Percentiles rank a stretch among this genome's conserved stretches.
These are phyloP conservation scores for Penicillium soppii DNA, from an alignment of 495 filamentous ascomycete genomes.

Conservation along the genomic window DNA sequence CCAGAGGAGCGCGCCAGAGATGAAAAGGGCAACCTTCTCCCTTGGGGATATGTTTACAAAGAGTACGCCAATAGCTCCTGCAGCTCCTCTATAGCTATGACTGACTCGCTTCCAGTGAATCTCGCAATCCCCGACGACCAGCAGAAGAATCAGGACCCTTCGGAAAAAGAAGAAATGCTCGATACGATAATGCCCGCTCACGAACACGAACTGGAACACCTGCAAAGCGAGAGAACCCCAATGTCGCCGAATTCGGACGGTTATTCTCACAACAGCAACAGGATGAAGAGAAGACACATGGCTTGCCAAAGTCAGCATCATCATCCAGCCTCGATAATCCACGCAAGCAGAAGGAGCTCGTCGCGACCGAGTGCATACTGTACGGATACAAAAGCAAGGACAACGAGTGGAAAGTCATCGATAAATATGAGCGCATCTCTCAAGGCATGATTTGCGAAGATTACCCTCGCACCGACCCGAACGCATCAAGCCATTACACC, in stretches of 20 bases:
- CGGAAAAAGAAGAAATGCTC: conserved; percentile 52
- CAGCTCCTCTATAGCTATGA: neutral
- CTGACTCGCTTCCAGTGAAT: conserved; percentile 32
- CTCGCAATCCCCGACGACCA: conserved; percentile 48
- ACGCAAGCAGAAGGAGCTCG: conserved; percentile 48
- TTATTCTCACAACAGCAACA: conserved; percentile 47
- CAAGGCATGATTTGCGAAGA: conserved; percentile 83
- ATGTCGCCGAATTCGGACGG: conserved; percentile 51
- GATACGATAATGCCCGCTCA: conserved; percentile 51
- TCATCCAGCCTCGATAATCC: conserved; percentile 42
- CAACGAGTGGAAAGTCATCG: conserved; percentile 80
- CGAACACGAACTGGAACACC: conserved; percentile 60
- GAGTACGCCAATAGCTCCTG: conserved; percentile 35
- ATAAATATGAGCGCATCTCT: conserved; percentile 75
- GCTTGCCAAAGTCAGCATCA: conserved; percentile 42
- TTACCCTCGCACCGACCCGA: conserved; percentile 67
- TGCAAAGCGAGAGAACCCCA: conserved; percentile 58
- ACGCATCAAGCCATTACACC: conserved; percentile 52
- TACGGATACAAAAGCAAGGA: conserved; percentile 73
- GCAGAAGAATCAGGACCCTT: conserved; percentile 65
- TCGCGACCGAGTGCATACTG: conserved; percentile 79
- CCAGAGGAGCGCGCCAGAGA: conserved; percentile 61
- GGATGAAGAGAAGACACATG: conserved; percentile 37
- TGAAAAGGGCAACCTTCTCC: conserved; percentile 56
- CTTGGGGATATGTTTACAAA: conserved; percentile 62